Evolutionary conservation across 1,139 yeast species (phyloP).

Genomic region (Maudiozyma humilis): DNA sequence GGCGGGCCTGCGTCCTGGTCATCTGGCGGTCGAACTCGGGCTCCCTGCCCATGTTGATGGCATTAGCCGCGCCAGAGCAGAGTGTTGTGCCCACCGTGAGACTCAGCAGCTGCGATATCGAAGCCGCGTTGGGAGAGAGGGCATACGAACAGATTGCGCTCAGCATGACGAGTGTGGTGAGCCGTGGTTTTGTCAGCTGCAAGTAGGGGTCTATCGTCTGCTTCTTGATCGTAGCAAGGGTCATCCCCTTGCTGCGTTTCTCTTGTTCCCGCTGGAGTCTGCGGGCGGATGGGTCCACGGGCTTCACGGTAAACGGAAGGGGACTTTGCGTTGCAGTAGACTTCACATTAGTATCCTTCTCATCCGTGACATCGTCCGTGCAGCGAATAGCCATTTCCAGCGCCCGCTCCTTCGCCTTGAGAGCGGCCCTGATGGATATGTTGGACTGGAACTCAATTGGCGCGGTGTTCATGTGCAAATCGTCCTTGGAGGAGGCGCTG

Average conservation of each 20-base stretch:
- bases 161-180: slow-evolving; percentile 79
- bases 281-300: slow-evolving; percentile 21
- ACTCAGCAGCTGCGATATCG: slow-evolving; percentile 59
- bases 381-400: slow-evolving; percentile 31
- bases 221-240: slow-evolving; percentile 28
- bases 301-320: slow-evolving; percentile 54
- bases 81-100: slow-evolving; percentile 80
- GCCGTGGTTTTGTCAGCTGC: slow-evolving; percentile 79
- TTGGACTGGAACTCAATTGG: slow-evolving; percentile 35
- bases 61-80: slow-evolving; percentile 90
- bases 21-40: slow-evolving; percentile 80
- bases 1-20: slow-evolving; percentile 84
- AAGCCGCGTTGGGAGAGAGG: slow-evolving; percentile 70
- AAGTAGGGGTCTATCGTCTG: slow-evolving; percentile 49
- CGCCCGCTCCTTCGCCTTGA: slow-evolving; percentile 16
- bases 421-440: slow-evolving; percentile 5
- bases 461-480: slow-evolving; percentile 27
- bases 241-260: slow-evolving; percentile 1
- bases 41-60: slow-evolving; percentile 94
- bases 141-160: slow-evolving; percentile 94
- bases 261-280: slow-evolving; percentile 2
- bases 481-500: neutral
- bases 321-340: slow-evolving; percentile 22
- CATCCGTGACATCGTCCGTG: slow-evolving; percentile 27
- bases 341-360: slow-evolving; percentile 6